Conservation (phyloP, 169 alveolate genomes). For the Babesia caballi region DNA sequence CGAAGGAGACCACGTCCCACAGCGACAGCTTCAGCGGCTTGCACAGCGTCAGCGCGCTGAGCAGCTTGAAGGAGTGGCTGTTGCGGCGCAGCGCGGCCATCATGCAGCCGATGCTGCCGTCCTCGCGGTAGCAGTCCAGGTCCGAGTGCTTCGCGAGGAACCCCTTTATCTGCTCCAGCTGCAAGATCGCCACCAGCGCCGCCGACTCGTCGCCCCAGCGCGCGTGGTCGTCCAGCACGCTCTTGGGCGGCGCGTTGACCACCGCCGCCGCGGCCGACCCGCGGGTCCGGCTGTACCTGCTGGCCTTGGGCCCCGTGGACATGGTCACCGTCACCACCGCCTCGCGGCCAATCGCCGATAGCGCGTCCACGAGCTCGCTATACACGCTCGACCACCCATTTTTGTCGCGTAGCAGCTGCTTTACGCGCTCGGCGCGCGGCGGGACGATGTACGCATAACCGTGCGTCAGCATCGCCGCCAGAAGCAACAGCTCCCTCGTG, state of each 20-base stretch:
- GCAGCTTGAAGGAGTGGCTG: slow-evolving; percentile 5
- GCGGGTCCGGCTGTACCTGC: slow-evolving; percentile 9
- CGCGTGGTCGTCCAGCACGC: background rate
- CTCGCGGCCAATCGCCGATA: background rate
- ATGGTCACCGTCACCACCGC: slow-evolving; percentile 8
- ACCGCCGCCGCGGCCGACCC: background rate
- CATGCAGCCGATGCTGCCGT: slow-evolving; percentile 1
- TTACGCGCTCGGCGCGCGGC: background rate
- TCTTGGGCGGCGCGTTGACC: background rate
- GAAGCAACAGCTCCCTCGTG: background rate
- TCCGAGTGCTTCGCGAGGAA: slow-evolving; percentile 20
- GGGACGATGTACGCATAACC: slow-evolving; percentile 7
- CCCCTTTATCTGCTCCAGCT: background rate
- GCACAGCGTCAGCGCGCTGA: slow-evolving; percentile 25
- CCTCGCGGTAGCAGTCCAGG: slow-evolving; percentile 25
- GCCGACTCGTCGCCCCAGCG: slow-evolving; percentile 39
- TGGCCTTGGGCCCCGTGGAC: background rate
- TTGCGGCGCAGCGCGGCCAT: background rate
- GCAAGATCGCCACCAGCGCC: background rate
- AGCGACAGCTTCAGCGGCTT: slow-evolving; percentile 29
- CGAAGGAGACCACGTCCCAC: slow-evolving; percentile 15
- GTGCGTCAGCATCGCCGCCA: slow-evolving; percentile 11
- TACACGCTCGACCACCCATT: slow-evolving; percentile 2
- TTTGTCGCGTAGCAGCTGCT: background rate
- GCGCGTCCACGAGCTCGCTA: background rate